Base-by-base conservation (phyloP, 2,329 filamentous ascomycete species). In the Fusarium lateritium region DNA sequence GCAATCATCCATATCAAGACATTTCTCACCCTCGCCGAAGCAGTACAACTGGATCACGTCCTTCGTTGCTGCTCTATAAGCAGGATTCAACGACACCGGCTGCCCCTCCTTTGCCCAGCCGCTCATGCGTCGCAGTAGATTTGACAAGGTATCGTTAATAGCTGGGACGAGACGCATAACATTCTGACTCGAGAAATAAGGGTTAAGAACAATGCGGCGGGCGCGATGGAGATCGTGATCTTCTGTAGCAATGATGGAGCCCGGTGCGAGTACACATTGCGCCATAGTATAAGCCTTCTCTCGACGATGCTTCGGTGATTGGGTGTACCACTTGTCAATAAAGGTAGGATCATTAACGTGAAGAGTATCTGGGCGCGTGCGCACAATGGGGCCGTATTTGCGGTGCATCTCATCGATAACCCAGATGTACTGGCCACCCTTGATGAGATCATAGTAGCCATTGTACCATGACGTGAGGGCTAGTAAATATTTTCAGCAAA, bases 381-480 rank as follows among this genome's bases (percentile, higher is more conserved):
- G 74, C 4, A 78, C 67, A 21, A 79, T 75, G 2, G 76, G 75
- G 3, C 76, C 76, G 66, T 83, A 83, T 31, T 76, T 72, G 17
- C 74, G 69, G 62, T 83, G 82, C 50, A 83, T 76, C 5, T 70
- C 69, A 4, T 65, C 49, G 2, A 72, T 50, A 2, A 44, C 62
- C 57, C 57, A 70, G 6, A 69, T 53, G 17, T 66, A 70, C 26
- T 70, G 67, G 1, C 67, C 67, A n/a, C 65, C 65, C 8, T 46
- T 45, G 6, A 68, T 24, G 6, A 70, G 40, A 26, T 69, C 65
- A 45, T 69, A 44, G 14, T 70, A 70, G 10, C 38, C 58, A 7
- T 53, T 51, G 36, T 70, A 70, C 56, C 57, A 63, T 10, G 62
- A 39, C 3, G 67, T 70, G 9, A 61, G 40, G 26, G 61, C 64